Evolutionary conservation across 306 rosid genomes (phyloP).

Genomic region (Citrullus mucosospermus): DNA sequence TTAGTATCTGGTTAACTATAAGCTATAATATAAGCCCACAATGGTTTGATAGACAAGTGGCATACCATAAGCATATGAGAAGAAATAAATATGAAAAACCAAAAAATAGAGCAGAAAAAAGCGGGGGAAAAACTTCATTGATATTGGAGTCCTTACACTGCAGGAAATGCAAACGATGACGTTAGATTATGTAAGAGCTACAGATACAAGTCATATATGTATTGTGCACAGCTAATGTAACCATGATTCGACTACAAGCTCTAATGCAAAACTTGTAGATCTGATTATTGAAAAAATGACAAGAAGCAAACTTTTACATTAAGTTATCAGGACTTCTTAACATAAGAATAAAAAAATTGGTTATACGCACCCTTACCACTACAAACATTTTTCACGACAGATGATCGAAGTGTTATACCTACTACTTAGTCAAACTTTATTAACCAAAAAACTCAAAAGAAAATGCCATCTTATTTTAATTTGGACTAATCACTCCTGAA

Average conservation of each 20-base stretch:
- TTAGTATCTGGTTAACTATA: background rate
- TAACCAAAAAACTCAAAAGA: too few species aligned
- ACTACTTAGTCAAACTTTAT: too few species aligned
- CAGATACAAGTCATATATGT: background rate
- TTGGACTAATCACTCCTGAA: background rate
- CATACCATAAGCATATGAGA: conserved; percentile 86
- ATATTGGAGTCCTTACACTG: conserved; percentile 98
- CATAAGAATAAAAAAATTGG: background rate
- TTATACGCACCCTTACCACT: background rate
- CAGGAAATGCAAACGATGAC: conserved; percentile 23
- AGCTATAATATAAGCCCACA: background rate
- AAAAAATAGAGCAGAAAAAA: conserved; percentile 92
- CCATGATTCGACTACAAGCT: background rate
- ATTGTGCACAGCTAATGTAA: background rate
- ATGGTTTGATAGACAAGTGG: background rate
- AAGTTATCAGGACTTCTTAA: background rate
- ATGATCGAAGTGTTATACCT: too few species aligned
- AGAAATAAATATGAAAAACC: conserved; percentile 96
- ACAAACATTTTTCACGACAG: background rate
- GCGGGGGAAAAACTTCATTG: conserved; percentile 99
- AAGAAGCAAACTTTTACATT: background rate
- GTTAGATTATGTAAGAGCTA: conserved; percentile 16
- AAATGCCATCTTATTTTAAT: background rate
- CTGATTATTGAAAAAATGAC: background rate
- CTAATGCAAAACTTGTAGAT: background rate